Evolutionary conservation across 169 alveolate genomes (phyloP).

Genomic region (Plasmodium vinckei): DNA sequence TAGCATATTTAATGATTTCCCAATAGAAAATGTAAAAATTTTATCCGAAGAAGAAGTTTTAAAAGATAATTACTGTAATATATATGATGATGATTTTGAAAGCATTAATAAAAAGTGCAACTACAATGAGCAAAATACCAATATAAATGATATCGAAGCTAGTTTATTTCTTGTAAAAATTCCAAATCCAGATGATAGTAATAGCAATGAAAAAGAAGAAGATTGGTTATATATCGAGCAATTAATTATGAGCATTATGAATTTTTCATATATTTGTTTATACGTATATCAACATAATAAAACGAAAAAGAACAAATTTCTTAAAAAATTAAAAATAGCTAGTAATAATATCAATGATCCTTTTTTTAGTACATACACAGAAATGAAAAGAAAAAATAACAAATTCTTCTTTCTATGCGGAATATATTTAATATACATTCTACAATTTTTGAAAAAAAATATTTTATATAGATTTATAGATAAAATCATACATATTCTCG

Average conservation of each 20-base stretch:
- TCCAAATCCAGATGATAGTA: conserved; percentile 2
- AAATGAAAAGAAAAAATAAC: conserved; percentile 27
- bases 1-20: conserved; percentile 50
- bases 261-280: conserved; percentile 69
- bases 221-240: conserved; percentile 71
- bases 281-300: conserved; percentile 56
- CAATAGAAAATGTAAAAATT: conserved; percentile 38
- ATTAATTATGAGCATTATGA: conserved; percentile 69
- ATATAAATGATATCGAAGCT: conserved; percentile 50
- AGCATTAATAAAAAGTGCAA: conserved; percentile 25
- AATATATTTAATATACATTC: conserved; percentile 65
- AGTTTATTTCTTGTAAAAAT: conserved; percentile 37
- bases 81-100: conserved; percentile 62
- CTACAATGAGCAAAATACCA: conserved; percentile 44
- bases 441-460: conserved; percentile 69
- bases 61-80: conserved; percentile 14
- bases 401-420: conserved; percentile 71
- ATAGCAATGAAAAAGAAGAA: conserved; percentile 14
- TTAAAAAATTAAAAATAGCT: not conserved
- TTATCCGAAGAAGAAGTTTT: conserved; percentile 50
- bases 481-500: conserved; percentile 68
- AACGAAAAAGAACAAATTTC: conserved; percentile 11
- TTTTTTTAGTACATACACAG: conserved; percentile 8
- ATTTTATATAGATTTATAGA: conserved; percentile 58
- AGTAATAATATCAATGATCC: not conserved